phyloP scores from a whole-genome alignment of 129 eudicot species.

The Flaveria trinervia region DNA sequence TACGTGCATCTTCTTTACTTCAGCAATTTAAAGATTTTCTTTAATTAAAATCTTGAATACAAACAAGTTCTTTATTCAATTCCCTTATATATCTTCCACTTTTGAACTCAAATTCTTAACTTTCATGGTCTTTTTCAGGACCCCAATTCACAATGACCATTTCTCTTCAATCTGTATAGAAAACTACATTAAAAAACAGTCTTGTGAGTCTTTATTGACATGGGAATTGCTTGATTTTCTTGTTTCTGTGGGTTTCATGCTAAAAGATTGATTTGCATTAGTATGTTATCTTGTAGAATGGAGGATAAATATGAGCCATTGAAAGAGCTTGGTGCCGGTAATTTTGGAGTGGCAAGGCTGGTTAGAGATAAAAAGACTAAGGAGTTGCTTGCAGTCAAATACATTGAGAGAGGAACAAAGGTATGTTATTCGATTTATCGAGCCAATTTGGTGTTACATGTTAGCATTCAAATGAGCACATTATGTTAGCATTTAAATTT shows the following conservation, averaged over 20 bases:
- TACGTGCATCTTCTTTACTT: slow-evolving; percentile 22
- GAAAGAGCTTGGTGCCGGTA: slow-evolving; percentile 66
- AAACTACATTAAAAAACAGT: background rate
- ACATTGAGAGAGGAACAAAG: slow-evolving; percentile 65
- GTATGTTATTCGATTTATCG: slow-evolving; percentile 19
- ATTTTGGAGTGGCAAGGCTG: slow-evolving; percentile 64
- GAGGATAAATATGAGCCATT: slow-evolving; percentile 58
- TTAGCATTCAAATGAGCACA: slow-evolving; percentile 12
- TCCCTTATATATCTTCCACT: too few species aligned
- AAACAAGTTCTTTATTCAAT: background rate
- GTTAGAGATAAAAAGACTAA: slow-evolving; percentile 60
- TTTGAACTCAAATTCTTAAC: too few species aligned
- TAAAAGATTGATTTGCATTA: background rate
- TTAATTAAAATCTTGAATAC: slow-evolving; percentile 6
- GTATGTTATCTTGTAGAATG: slow-evolving; percentile 21
- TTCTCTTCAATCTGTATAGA: slow-evolving; percentile 7
- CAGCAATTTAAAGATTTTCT: background rate
- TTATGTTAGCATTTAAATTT: background rate
- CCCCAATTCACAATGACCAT: background rate
- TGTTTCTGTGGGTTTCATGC: background rate
- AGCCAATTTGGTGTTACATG: slow-evolving; percentile 6
- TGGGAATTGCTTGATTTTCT: slow-evolving; percentile 8
- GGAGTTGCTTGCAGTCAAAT: slow-evolving; percentile 67
- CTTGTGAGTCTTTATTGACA: background rate
- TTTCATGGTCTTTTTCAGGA: background rate